Conservation (phyloP, 192 early-diverging fungal species). For the Entomortierella parvispora region DNA sequence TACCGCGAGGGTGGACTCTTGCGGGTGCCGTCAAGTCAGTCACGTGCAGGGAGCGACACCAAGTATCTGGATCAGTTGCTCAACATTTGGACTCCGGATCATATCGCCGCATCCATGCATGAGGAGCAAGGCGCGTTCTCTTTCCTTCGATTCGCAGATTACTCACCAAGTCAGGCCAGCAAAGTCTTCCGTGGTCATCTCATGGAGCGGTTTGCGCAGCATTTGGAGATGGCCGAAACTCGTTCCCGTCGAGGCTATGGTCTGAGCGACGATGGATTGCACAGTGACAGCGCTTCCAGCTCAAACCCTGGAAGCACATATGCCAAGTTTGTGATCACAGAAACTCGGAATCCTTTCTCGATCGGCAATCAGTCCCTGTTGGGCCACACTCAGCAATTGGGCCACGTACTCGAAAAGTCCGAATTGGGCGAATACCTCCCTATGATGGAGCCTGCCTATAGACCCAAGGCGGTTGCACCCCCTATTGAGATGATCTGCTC, state of each 20-base stretch:
- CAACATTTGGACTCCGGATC: slow-evolving; percentile 67
- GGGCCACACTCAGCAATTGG: slow-evolving; percentile 26
- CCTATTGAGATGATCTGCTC: slow-evolving; percentile 70
- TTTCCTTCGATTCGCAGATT: slow-evolving; percentile 66
- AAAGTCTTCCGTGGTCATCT: slow-evolving; percentile 51
- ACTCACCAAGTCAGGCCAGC: slow-evolving; percentile 55
- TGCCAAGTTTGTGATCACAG: slow-evolving; percentile 56
- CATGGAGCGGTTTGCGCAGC: slow-evolving; percentile 53
- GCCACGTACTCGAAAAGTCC: slow-evolving; percentile 28
- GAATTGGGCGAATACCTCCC: slow-evolving; percentile 31
- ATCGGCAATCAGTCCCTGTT: slow-evolving; percentile 20
- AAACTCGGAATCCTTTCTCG: slow-evolving; percentile 28
- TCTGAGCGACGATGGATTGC: slow-evolving; percentile 13
- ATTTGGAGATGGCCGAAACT: slow-evolving; percentile 42
- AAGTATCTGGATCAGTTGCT: slow-evolving; percentile 58
- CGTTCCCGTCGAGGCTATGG: slow-evolving; percentile 47
- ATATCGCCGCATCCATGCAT: slow-evolving; percentile 63
- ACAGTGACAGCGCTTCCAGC: neutral
- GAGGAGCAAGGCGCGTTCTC: slow-evolving; percentile 58
- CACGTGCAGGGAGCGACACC: slow-evolving; percentile 55
- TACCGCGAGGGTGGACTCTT: slow-evolving; percentile 74
- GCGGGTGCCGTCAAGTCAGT: slow-evolving; percentile 47
- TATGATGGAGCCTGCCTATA: slow-evolving; percentile 59
- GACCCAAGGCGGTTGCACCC: slow-evolving; percentile 67
- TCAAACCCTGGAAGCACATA: slow-evolving; percentile 52